Evolutionary conservation across 2,329 filamentous ascomycete genomes (phyloP).

Genomic region (Hypoxylon sp.): DNA sequence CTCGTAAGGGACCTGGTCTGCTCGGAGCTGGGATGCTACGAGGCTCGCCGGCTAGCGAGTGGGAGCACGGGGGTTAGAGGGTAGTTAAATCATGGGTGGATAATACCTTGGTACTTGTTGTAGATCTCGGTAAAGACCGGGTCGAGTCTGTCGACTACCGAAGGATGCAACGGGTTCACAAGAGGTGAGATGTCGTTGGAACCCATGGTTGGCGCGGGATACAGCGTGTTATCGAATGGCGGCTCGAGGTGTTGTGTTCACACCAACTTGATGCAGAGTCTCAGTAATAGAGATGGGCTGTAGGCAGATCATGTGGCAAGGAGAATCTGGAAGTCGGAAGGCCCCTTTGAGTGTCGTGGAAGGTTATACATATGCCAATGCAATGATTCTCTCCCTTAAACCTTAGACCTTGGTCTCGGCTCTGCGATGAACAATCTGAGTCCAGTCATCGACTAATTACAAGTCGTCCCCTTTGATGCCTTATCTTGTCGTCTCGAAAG

Average conservation of each 20-base stretch:
- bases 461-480: no score
- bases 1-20: slow-evolving; percentile 44
- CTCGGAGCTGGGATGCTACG: slow-evolving; percentile 36
- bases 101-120: slow-evolving; percentile 47
- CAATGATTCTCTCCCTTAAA: slow-evolving; percentile 1
- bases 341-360: not conserved
- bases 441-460: no score
- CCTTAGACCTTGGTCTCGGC: slow-evolving; percentile 7
- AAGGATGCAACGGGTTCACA: slow-evolving; percentile 57
- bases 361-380: not conserved
- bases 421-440: no score
- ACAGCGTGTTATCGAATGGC: slow-evolving; percentile 12
- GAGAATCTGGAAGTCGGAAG: not conserved
- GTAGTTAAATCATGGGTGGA: slow-evolving; percentile 49
- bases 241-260: not conserved
- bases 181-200: slow-evolving; percentile 30
- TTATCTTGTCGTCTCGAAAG: no score
- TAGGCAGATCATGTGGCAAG: not conserved
- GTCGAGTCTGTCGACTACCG: slow-evolving; percentile 55
- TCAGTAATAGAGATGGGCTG: not conserved
- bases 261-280: slow-evolving; percentile 2
- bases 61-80: slow-evolving; percentile 47
- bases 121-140: slow-evolving; percentile 58
- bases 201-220: slow-evolving; percentile 32
- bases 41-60: slow-evolving; percentile 51